Base-by-base conservation (phyloP, 2,329 filamentous ascomycete species). In the Aspergillus bombycis region DNA sequence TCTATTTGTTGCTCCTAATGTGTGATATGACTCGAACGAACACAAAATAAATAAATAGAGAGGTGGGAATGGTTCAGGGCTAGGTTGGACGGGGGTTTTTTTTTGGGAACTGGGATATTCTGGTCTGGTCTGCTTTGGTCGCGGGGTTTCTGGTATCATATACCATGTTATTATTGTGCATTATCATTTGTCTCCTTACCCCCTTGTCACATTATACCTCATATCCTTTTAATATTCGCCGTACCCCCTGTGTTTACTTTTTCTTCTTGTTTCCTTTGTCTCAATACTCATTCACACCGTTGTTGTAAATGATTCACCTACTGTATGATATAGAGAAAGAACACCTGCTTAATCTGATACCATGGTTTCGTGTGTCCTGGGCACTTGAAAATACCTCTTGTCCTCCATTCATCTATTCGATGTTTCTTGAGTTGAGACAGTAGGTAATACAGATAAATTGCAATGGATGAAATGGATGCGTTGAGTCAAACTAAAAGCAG, bases 11-110 rank as follows among this genome's bases (percentile, higher is more conserved):
- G 16, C 46, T 55, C 48, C 52, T 66, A 62, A 66, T 67, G 63
- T 67, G 65, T 53, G 57, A 66, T 60, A 71, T 64, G 69, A 70
- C 66, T 62, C 67, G 66, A 65, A 71, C 64, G 68, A 71, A 71
- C 48, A 67, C 67, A 72, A 67, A 46, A 62, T 55, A 65, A 64
- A 65, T 64, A 61, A 61, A 67, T 65, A 66, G 64, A 69, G 66
- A 72, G 69, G 64, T 66, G 61, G 67, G 67, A 70, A 69, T 58
- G 68, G 61, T 66, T 67, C 59, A 65, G 62, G 67, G 66, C 66
- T 71, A 61, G 68, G 67, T 65, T 62, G 59, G 62, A 58, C 55
- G 62, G 69, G 68, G 59, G 64, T 65, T 46, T 41, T 67, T 65
- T 46, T 41, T 62, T 55, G 65, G 67, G 63, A 65, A 66, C 58